Conservation (phyloP, 2,329 filamentous ascomycete species). For the Nigrograna mackinnonii region DNA sequence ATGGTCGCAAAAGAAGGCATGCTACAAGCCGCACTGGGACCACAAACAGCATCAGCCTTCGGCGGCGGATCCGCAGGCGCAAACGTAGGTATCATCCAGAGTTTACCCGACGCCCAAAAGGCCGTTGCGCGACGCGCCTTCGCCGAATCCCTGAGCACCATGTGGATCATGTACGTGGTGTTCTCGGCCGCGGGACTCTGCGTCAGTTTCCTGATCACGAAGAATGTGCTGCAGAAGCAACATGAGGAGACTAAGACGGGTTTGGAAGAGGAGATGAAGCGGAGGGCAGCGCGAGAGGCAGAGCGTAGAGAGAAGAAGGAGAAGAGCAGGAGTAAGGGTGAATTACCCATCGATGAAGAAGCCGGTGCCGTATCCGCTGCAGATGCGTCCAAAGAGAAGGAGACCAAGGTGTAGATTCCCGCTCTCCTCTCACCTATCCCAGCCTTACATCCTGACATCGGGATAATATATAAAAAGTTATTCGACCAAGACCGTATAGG, state of each 20-base stretch:
- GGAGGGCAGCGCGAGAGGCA: conserved; percentile 37
- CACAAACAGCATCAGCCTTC: conserved; percentile 55
- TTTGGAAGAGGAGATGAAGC: conserved; percentile 46
- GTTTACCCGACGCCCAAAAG: conserved; percentile 53
- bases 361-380: conserved; percentile 6
- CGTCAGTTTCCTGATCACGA: conserved; percentile 44
- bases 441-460: no score
- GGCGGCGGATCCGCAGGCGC: conserved; percentile 65
- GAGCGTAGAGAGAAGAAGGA: conserved; percentile 31
- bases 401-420: no score
- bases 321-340: conserved; percentile 18
- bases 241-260: conserved; percentile 56
- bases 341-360: conserved; percentile 18
- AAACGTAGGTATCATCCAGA: conserved; percentile 61
- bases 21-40: conserved; percentile 56
- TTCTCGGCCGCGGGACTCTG: conserved; percentile 45
- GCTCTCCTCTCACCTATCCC: no score
- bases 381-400: conserved; percentile 6
- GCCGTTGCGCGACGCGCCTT: conserved; percentile 46
- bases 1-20: conserved; percentile 61
- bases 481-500: no score
- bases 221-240: conserved; percentile 45
- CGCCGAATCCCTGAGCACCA: conserved; percentile 46
- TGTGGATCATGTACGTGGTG: conserved; percentile 55
- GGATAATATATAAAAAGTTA: no score